Conservation (phyloP, 2,329 filamentous ascomycete species). For the Rutstroemia sp. region DNA sequence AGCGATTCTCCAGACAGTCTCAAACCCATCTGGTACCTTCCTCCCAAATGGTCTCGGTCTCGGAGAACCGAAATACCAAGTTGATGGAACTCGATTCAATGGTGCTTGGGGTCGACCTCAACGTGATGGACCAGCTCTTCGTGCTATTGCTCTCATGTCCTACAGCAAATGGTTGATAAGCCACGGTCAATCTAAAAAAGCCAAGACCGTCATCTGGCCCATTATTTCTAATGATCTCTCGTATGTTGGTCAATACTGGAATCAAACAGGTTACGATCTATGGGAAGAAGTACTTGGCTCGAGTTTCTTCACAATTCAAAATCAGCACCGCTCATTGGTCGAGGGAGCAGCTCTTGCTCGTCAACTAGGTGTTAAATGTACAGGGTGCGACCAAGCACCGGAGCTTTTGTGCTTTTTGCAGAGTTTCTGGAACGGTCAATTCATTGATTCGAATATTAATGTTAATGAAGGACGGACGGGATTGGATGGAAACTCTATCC, state of each 20-base stretch:
- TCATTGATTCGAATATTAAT: slow-evolving; percentile 63
- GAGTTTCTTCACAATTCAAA: slow-evolving; percentile 71
- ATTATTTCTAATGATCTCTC: slow-evolving; percentile 67
- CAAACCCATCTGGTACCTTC: slow-evolving; percentile 43
- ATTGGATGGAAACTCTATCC: slow-evolving; percentile 64
- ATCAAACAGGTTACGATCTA: slow-evolving; percentile 58
- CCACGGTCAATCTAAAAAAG: slow-evolving; percentile 43
- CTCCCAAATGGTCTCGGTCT: slow-evolving; percentile 42
- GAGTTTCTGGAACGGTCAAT: slow-evolving; percentile 62
- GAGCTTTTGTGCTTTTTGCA: slow-evolving; percentile 67
- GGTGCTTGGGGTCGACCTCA: slow-evolving; percentile 58
- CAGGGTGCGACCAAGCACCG: slow-evolving; percentile 57
- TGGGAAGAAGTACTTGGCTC: slow-evolving; percentile 78
- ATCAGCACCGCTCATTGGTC: slow-evolving; percentile 52
- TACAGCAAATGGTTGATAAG: slow-evolving; percentile 67
- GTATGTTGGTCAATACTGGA: slow-evolving; percentile 69
- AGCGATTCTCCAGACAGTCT: slow-evolving; percentile 46
- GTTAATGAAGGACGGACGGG: slow-evolving; percentile 54
- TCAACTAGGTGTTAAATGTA: slow-evolving; percentile 52
- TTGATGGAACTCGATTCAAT: slow-evolving; percentile 55
- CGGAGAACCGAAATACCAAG: slow-evolving; percentile 67
- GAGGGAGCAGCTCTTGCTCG: slow-evolving; percentile 59
- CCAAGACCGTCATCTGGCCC: slow-evolving; percentile 56
- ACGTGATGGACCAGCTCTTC: slow-evolving; percentile 68
- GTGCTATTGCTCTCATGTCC: slow-evolving; percentile 63